phyloP scores from a whole-genome alignment of 2,329 filamentous ascomycete genomes.

The Stagonosporopsis rhizophila region DNA sequence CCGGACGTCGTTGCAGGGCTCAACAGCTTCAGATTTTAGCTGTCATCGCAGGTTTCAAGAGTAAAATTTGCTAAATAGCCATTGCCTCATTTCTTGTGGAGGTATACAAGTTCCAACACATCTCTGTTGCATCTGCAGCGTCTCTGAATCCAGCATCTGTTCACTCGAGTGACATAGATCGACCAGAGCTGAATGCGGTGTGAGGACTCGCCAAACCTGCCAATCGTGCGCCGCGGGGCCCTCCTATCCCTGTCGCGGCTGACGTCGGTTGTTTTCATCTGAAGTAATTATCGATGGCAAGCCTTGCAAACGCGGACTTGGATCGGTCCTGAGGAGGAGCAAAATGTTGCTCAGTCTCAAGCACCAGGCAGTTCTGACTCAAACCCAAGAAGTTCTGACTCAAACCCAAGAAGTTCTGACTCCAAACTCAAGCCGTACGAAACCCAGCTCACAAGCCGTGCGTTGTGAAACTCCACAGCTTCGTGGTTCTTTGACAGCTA shows the following conservation, averaged over 20 bases:
- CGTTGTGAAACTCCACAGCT: too few relatives aligned
- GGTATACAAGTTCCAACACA: background rate
- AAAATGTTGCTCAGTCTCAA: too few relatives aligned
- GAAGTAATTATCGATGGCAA: background rate
- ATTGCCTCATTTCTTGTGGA: background rate
- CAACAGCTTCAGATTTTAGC: conserved; percentile 10
- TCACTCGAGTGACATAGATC: conserved; percentile 5
- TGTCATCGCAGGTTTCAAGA: background rate
- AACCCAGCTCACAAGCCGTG: too few relatives aligned
- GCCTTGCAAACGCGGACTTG: background rate
- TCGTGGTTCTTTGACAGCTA: too few relatives aligned
- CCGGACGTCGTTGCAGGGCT: conserved; percentile 4
- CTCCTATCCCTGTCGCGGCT: background rate
- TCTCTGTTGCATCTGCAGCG: background rate
- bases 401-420: too few relatives aligned
- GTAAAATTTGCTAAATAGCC: background rate
- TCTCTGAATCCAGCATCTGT: background rate
- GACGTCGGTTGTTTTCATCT: conserved; percentile 3
- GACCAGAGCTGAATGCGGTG: conserved; percentile 12
- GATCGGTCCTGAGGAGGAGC: background rate
- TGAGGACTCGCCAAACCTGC: conserved; percentile 28
- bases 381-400: too few relatives aligned
- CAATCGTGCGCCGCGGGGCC: conserved; percentile 26
- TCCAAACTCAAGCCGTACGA: too few relatives aligned
- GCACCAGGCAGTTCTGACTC: background rate